Evolutionary conservation across 495 filamentous ascomycete genomes (phyloP).

Genomic region (Extremus antarcticus): DNA sequence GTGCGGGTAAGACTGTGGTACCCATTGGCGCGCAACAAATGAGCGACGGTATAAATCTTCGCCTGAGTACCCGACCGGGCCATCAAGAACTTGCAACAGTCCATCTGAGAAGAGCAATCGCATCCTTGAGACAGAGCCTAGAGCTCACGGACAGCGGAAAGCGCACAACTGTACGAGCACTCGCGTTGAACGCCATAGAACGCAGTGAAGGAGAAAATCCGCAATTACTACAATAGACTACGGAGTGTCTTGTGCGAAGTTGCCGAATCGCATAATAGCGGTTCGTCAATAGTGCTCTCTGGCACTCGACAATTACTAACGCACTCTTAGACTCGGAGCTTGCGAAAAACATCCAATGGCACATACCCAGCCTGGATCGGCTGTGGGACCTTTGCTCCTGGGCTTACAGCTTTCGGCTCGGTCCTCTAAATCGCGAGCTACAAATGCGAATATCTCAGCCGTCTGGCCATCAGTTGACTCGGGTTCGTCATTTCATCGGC

Average conservation of each 20-base stretch:
- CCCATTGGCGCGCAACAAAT: neutral
- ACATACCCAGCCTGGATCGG: neutral
- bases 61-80: neutral
- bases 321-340: neutral
- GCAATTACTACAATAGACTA: constrained; percentile 1
- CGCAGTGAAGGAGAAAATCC: neutral
- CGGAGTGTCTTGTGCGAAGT: neutral
- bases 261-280: neutral
- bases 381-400: constrained; percentile 1
- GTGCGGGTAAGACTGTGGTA: constrained; percentile 1
- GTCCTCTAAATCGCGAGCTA: neutral
- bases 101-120: constrained; percentile 1
- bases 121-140: neutral
- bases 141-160: neutral
- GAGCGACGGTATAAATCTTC: neutral
- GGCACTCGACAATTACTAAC: neutral
- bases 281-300: neutral
- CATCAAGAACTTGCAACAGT: neutral
- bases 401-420: neutral
- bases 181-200: neutral
- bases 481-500: constrained; percentile 3
- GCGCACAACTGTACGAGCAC: neutral
- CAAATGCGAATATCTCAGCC: neutral
- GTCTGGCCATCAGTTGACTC: neutral
- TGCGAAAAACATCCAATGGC: neutral